Evolutionary conservation across 2,329 filamentous ascomycete species (phyloP).

Genomic region (Aureobasidium mangrovei): DNA sequence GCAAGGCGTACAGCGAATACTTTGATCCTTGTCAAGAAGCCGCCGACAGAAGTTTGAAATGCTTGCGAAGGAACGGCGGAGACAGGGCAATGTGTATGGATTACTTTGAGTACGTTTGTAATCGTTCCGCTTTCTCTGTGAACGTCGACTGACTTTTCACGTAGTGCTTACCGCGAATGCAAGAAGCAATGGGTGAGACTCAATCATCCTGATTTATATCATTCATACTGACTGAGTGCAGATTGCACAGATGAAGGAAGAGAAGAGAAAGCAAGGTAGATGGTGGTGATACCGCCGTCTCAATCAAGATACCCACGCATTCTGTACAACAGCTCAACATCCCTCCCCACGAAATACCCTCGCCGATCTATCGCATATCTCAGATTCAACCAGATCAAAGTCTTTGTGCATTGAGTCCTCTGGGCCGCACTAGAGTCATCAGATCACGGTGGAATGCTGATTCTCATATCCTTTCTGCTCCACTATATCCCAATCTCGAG

Average conservation of each 20-base stretch:
- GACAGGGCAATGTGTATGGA: slow-evolving; percentile 86
- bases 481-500: no score
- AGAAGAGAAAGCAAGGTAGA: slow-evolving; percentile 31
- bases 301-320: slow-evolving; percentile 1
- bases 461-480: background rate
- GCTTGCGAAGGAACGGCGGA: slow-evolving; percentile 78
- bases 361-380: no score
- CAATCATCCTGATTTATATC: slow-evolving; percentile 10
- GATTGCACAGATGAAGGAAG: slow-evolving; percentile 40
- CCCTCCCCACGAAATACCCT: background rate
- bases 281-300: slow-evolving; percentile 22
- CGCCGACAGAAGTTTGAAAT: slow-evolving; percentile 74
- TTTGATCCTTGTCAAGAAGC: slow-evolving; percentile 95
- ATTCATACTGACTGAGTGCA: slow-evolving; percentile 20
- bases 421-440: background rate
- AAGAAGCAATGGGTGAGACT: slow-evolving; percentile 82
- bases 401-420: background rate
- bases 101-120: slow-evolving; percentile 74
- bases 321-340: background rate
- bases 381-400: background rate
- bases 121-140: background rate
- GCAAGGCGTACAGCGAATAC: slow-evolving; percentile 82
- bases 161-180: slow-evolving; percentile 83
- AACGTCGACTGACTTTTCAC: background rate
- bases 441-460: background rate